Evolutionary conservation across 306 rosid genomes (phyloP).

Genomic region (Cucumis melo): DNA sequence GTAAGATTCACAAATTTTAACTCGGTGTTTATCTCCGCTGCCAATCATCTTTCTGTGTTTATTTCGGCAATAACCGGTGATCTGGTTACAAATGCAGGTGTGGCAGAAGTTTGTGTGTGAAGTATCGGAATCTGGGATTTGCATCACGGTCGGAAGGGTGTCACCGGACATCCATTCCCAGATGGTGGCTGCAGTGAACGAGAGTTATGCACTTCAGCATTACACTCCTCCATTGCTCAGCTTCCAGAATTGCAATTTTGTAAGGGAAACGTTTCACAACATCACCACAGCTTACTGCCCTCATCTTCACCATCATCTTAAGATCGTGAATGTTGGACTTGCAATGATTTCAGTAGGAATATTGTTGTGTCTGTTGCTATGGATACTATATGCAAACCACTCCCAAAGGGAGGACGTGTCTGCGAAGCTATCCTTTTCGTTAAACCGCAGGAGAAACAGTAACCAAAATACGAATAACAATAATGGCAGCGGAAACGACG

Average conservation of each 20-base stretch:
- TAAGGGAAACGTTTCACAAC: conserved; percentile 62
- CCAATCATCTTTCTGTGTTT: neutral
- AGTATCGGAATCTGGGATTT: conserved; percentile 44
- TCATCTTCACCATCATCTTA: conserved; percentile 54
- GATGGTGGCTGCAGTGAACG: conserved; percentile 67
- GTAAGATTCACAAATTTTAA: conserved; percentile 22
- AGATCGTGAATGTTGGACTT: conserved; percentile 61
- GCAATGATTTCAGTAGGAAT: conserved; percentile 82
- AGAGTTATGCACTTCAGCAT: conserved; percentile 86
- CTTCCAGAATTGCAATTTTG: conserved; percentile 90
- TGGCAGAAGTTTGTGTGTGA: conserved; percentile 67
- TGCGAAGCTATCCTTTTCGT: conserved; percentile 38
- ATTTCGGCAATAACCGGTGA: neutral
- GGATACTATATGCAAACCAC: conserved; percentile 94
- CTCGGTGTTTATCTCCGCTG: neutral
- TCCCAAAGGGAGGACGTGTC: conserved; percentile 71
- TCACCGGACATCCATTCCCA: conserved; percentile 53
- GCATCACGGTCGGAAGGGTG: conserved; percentile 69
- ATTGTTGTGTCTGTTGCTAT: conserved; percentile 77
- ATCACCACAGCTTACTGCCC: conserved; percentile 66
- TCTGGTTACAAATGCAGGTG: conserved; percentile 35
- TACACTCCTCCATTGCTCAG: conserved; percentile 70
- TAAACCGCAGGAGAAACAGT: conserved; percentile 18
- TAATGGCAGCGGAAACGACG: conserved; percentile 7
- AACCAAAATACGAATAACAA: neutral